Evolutionary conservation across 768 basidiomycete genomes (phyloP).

Genomic region (Suillus cothurnatus): DNA sequence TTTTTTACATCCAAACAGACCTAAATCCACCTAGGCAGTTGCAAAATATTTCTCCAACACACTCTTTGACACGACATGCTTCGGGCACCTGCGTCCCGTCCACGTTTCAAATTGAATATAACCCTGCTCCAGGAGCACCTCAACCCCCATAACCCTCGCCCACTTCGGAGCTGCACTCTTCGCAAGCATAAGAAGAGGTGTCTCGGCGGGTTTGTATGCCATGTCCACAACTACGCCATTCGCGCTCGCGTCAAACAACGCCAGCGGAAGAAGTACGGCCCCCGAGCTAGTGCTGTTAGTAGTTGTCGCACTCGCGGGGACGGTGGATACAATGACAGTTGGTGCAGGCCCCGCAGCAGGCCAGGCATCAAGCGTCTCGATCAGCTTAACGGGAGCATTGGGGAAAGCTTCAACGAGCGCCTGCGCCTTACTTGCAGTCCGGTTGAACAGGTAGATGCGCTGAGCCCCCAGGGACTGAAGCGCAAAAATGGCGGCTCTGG

Average conservation of each 20-base stretch:
- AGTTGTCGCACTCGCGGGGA: slow-evolving; percentile 71
- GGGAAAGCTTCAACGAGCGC: slow-evolving; percentile 72
- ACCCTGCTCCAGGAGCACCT: slow-evolving; percentile 88
- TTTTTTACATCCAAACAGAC: neutral
- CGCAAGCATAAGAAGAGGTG: slow-evolving; percentile 77
- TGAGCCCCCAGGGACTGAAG: slow-evolving; percentile 67
- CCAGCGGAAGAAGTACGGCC: slow-evolving; percentile 53
- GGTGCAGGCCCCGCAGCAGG: slow-evolving; percentile 49
- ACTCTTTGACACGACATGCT: slow-evolving; percentile 42
- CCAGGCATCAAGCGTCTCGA: slow-evolving; percentile 61
- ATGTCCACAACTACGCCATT: slow-evolving; percentile 87
- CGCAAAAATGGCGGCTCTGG: slow-evolving; percentile 93
- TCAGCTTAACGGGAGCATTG: slow-evolving; percentile 54
- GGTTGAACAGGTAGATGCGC: slow-evolving; percentile 85
- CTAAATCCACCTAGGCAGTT: slow-evolving; percentile 7
- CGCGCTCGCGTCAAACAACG: slow-evolving; percentile 58
- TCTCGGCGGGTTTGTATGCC: slow-evolving; percentile 90
- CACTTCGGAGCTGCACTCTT: slow-evolving; percentile 52
- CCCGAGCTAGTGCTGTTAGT: slow-evolving; percentile 33
- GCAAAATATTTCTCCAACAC: slow-evolving; percentile 51
- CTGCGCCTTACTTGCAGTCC: slow-evolving; percentile 75
- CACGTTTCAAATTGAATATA: slow-evolving; percentile 83
- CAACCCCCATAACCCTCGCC: slow-evolving; percentile 75
- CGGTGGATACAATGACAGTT: slow-evolving; percentile 83
- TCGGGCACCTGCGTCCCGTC: slow-evolving; percentile 71